A percentile compares a stretch with the other conserved stretches of the same genome.
phyloP scores from a whole-genome alignment of 495 filamentous ascomycete species.

The Neurospora sp. region DNA sequence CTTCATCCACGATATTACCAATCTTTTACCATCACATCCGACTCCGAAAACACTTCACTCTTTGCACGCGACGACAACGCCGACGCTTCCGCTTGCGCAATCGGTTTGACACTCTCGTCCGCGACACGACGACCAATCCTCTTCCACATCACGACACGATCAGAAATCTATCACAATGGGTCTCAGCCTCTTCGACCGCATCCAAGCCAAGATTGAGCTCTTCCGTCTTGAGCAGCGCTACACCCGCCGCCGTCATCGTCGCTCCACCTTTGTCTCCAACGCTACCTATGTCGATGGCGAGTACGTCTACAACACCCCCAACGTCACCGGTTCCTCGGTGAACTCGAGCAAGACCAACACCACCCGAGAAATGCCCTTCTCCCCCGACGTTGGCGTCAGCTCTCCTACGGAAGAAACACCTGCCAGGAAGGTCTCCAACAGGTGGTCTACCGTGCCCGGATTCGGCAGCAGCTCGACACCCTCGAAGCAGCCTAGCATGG shows the following conservation, averaged over 20 bases:
- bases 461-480: conserved; percentile 25
- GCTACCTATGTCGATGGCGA: conserved; percentile 88
- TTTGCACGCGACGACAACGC: background rate
- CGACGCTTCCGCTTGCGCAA: background rate
- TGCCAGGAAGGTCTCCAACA: conserved; percentile 28
- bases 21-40: background rate
- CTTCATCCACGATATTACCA: background rate
- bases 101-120: background rate
- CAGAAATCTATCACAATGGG: conserved; percentile 20
- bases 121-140: background rate
- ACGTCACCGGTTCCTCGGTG: conserved; percentile 37
- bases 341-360: conserved; percentile 26
- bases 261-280: conserved; percentile 75
- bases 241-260: conserved; percentile 68
- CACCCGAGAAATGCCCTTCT: conserved; percentile 1
- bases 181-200: conserved; percentile 36
- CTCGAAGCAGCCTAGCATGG: background rate
- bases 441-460: conserved; percentile 39
- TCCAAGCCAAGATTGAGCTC: conserved; percentile 63
- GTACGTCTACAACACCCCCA: conserved; percentile 60
- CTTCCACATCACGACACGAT: background rate
- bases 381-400: conserved; percentile 6
- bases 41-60: background rate
- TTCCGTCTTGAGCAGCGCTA: conserved; percentile 91
- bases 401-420: background rate